phyloP scores from a whole-genome alignment of 163 green algal species.

The Scenedesmus sp. region DNA sequence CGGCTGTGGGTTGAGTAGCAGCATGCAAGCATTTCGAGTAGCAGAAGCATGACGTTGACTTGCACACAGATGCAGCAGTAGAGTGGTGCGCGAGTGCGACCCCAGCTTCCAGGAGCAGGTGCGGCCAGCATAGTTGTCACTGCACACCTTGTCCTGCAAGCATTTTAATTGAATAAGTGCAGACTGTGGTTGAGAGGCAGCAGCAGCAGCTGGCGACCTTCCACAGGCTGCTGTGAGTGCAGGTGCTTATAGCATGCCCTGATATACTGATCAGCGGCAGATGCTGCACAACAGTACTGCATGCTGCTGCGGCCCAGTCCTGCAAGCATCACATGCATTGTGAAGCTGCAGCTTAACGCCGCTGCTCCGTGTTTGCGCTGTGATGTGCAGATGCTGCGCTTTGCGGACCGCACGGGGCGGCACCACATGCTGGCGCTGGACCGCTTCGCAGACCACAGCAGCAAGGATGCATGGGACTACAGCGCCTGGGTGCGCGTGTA shows the following conservation, averaged over 20 bases:
- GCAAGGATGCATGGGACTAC: conserved; percentile 84
- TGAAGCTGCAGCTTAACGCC: background rate
- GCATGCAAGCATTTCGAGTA: background rate
- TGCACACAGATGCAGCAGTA: conserved; percentile 58
- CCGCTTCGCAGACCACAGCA: conserved; percentile 89
- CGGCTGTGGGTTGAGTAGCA: background rate
- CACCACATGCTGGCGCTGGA: conserved; percentile 78
- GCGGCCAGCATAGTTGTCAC: background rate
- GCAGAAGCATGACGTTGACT: background rate
- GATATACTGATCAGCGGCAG: no score
- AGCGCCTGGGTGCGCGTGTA: conserved; percentile 94
- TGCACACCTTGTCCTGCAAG: background rate
- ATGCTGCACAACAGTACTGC: background rate
- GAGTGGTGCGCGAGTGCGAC: conserved; percentile 88
- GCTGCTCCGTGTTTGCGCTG: background rate
- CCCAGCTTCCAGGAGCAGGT: conserved; percentile 86
- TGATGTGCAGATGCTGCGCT: conserved; percentile 63
- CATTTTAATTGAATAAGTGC: no score
- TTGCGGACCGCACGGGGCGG: conserved; percentile 61
- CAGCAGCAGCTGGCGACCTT: no score
- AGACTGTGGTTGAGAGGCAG: no score
- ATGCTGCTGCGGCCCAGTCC: background rate
- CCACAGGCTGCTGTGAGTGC: no score
- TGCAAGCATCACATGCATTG: background rate
- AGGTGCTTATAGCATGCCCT: no score